Evolutionary conservation across 495 filamentous ascomycete genomes (phyloP).

Genomic region (Saxophila tyrrhenica): DNA sequence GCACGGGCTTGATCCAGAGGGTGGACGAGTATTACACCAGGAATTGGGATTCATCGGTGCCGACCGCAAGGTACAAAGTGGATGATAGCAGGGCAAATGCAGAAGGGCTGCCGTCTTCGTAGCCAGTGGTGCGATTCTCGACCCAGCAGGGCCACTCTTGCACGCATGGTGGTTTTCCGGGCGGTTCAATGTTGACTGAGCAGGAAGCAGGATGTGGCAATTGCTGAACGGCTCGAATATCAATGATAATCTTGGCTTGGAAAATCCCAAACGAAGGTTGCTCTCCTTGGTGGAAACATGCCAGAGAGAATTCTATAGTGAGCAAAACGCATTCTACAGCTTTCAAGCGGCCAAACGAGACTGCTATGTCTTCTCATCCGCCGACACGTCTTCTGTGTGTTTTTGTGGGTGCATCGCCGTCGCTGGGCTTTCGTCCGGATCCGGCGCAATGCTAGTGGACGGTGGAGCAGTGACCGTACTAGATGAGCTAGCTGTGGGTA

Average conservation of each 20-base stretch:
- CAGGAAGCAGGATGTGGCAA: too few species aligned
- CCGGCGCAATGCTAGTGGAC: neutral
- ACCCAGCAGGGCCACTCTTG: too few species aligned
- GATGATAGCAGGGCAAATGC: neutral
- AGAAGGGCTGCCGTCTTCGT: neutral
- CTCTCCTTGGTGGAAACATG: too few species aligned
- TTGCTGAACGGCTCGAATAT: too few species aligned
- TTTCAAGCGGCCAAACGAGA: too few species aligned
- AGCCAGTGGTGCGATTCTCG: too few species aligned
- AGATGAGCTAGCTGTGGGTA: neutral
- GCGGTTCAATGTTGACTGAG: too few species aligned
- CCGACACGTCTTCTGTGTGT: neutral
- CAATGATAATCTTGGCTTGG: too few species aligned
- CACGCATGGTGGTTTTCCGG: too few species aligned
- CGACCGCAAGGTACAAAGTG: neutral
- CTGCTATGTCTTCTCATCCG: neutral
- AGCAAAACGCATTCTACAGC: too few species aligned
- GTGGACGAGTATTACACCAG: neutral
- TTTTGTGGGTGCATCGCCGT: neutral
- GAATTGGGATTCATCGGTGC: neutral
- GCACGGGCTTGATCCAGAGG: neutral
- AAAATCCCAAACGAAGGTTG: too few species aligned
- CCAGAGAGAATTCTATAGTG: too few species aligned
- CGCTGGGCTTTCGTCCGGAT: constrained; percentile 11
- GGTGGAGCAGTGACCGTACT: neutral